These are phyloP conservation scores for Dioszegia crocea DNA, from an alignment of 768 basidiomycete genomes.

Conservation along the genomic window DNA sequence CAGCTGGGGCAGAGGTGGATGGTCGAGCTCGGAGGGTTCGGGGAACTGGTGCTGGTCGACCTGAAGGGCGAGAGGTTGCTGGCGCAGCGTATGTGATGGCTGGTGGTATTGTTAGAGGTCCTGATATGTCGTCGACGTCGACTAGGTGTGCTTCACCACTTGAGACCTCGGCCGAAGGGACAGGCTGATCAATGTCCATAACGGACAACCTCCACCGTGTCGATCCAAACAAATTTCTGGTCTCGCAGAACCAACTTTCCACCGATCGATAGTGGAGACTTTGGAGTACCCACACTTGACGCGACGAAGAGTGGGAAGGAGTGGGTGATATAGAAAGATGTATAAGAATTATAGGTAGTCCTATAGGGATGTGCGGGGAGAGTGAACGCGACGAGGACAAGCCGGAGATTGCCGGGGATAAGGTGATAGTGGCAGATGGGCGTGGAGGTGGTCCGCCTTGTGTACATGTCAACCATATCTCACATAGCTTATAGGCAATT, in stretches of 20 bases:
- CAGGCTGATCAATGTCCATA: conserved; percentile 23
- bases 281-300: not conserved
- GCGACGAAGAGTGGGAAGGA: not conserved
- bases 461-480: not conserved
- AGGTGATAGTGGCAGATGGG: not conserved
- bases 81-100: not conserved
- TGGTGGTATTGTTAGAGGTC: too few relatives aligned
- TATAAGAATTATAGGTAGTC: not conserved
- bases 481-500: too few relatives aligned
- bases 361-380: not conserved
- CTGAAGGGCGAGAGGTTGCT: not conserved
- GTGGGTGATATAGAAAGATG: not conserved
- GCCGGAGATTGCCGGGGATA: conserved; percentile 7
- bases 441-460: not conserved
- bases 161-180: not conserved
- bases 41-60: not conserved
- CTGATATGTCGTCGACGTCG: too few relatives aligned
- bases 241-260: not conserved
- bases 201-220: conserved; percentile 43
- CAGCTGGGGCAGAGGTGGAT: conserved; percentile 14
- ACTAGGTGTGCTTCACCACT: too few relatives aligned
- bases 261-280: not conserved
- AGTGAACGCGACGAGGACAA: conserved; percentile 1
- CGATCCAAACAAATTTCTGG: not conserved
- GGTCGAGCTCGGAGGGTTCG: conserved; percentile 31